These are phyloP conservation scores for Physaria fendleri DNA, from an alignment of 345 rosid species.

Conservation along the genomic window DNA sequence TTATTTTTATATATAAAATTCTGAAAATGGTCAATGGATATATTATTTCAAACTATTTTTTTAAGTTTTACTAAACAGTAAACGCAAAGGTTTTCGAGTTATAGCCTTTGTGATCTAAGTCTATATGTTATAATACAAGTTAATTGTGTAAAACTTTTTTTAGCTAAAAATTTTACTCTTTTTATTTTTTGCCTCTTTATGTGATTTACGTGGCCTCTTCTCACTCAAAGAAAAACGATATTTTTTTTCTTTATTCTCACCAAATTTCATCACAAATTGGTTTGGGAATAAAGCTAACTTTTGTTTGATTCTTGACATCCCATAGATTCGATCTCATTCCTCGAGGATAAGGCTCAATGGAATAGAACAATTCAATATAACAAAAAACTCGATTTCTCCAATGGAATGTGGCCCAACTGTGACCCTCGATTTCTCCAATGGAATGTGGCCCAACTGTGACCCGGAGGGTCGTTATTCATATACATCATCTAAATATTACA, in stretches of 20 bases:
- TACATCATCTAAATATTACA: background rate
- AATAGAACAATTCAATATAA: background rate
- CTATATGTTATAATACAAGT: no score
- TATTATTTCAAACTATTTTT: no score
- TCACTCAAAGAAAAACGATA: background rate
- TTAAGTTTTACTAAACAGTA: no score
- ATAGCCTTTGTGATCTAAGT: no score
- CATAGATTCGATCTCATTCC: conserved; percentile 19
- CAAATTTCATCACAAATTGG: conserved; percentile 5
- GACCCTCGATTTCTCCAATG: background rate
- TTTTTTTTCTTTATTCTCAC: background rate
- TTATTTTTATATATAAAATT: no score
- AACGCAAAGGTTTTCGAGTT: no score
- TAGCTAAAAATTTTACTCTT: background rate
- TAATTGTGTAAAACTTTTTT: no score
- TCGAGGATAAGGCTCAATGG: conserved; percentile 12
- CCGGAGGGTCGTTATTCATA: conserved; percentile 19
- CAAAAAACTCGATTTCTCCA: background rate
- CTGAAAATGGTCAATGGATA: no score
- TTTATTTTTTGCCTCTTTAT: background rate
- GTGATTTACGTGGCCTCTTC: conserved; percentile 10
- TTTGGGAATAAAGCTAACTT: conserved; percentile 11
- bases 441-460: conserved; percentile 12
- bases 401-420: conserved; percentile 8
- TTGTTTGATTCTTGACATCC: conserved; percentile 20